phyloP scores from a whole-genome alignment of 805 yeast species.

The Lipomyces orientalis region DNA sequence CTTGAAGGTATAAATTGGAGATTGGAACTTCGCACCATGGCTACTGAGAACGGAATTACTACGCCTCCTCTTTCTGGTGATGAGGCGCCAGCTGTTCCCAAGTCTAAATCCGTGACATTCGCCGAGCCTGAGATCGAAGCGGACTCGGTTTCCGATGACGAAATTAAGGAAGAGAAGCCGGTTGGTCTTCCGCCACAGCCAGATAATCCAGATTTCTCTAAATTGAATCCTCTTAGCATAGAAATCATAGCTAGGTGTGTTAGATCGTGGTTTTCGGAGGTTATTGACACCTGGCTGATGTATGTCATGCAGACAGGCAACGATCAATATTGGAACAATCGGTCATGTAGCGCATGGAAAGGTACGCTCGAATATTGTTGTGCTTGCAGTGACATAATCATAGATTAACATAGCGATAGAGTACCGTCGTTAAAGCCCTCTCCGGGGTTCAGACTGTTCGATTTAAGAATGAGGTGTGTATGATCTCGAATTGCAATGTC shows the following conservation, averaged over 20 bases:
- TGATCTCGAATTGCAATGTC: neutral
- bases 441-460: conserved; percentile 99
- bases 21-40: conserved; percentile 9
- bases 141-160: conserved; percentile 68
- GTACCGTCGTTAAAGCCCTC: conserved; percentile 92
- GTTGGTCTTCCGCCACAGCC: conserved; percentile 98
- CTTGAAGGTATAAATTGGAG: neutral
- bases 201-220: conserved; percentile 78
- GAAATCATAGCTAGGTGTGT: conserved; percentile 75
- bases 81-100: conserved; percentile 41
- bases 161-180: conserved; percentile 88
- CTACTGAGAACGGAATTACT: conserved; percentile 33
- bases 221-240: conserved; percentile 85
- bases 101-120: conserved; percentile 80
- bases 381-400: neutral
- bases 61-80: conserved; percentile 35
- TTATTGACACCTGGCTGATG: neutral
- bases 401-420: conserved; percentile 40
- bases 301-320: conserved; percentile 78
- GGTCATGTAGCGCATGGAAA: conserved; percentile 98
- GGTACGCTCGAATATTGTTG: conserved; percentile 10
- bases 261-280: neutral
- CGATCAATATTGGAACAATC: conserved; percentile 96
- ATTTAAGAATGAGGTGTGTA: conserved; percentile 82
- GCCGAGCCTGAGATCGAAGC: conserved; percentile 67